phyloP scores from a whole-genome alignment of 2,329 filamentous ascomycete species.

The Colletotrichum lindemuthianum region DNA sequence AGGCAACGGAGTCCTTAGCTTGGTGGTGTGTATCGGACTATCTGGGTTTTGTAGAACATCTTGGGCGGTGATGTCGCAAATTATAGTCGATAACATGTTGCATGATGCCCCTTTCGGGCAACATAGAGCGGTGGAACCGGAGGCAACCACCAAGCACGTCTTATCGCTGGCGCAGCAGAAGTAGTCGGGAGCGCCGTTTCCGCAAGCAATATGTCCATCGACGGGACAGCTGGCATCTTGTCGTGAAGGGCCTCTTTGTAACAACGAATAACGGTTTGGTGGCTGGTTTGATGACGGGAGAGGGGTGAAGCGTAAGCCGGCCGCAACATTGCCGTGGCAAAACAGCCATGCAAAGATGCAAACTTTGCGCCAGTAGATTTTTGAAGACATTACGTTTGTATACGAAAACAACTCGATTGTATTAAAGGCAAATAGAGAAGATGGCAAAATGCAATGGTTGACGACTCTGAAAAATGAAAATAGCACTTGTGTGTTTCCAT shows the following conservation, averaged over 20 bases:
- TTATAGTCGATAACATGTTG: constrained; percentile 67
- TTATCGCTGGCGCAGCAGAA: constrained; percentile 72
- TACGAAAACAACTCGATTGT: background rate
- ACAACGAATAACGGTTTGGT: background rate
- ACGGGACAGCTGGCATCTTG: constrained; percentile 27
- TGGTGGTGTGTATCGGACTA: constrained; percentile 73
- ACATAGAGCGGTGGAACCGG: constrained; percentile 73
- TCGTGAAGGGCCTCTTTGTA: constrained; percentile 7
- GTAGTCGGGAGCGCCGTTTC: constrained; percentile 60
- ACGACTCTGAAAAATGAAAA: no score
- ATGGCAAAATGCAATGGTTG: background rate
- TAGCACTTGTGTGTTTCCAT: no score
- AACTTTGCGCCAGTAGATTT: constrained; percentile 2
- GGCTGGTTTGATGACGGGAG: background rate
- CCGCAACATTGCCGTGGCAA: background rate
- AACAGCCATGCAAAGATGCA: constrained; percentile 22
- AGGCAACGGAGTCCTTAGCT: constrained; percentile 64
- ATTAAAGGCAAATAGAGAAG: background rate
- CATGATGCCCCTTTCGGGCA: constrained; percentile 71
- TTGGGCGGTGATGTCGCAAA: constrained; percentile 71
- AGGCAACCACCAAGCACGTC: constrained; percentile 70
- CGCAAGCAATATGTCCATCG: constrained; percentile 24
- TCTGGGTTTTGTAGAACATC: constrained; percentile 65
- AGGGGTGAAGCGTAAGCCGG: constrained; percentile 2
- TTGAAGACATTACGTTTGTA: constrained; percentile 9